Evolutionary conservation across 78 protist genomes (phyloP), one percentile per base, ranked within the genome.

Genomic region (Bodo saltans): DNA sequence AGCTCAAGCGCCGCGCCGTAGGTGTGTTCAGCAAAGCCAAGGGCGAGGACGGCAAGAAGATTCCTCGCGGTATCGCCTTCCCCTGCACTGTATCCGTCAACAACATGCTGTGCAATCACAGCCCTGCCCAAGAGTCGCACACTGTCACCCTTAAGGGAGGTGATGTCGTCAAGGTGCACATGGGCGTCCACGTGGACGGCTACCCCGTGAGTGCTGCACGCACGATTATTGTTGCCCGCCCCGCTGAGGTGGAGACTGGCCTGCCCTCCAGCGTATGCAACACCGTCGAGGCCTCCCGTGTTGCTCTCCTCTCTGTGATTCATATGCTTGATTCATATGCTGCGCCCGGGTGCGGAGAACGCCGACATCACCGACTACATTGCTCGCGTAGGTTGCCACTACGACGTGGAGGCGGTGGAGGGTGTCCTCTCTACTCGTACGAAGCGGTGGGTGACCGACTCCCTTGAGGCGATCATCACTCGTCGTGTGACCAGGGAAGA

Each of bases 131-230:
- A 40, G 88, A 76, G 42, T 42, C 74, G n/a, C 35, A 34, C 30
- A 3, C 4, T 3, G 32, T 42, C 53, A 12, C 28, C 47, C 88
- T 96, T 42, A 52, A 32, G 34, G 81, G 68, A 26, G 97, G 97
- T 68, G 99, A 97, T 75, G 88, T 97, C 34, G 95, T 88, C 81
- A 97, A 97, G 90, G 83, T 96, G 47, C 98, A 97, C 82, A 87
- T 95, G 0, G 98, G 96, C n/a, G 86, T 42, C 39, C 99, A 97
- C 79, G 47, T 97, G 29, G 98, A 95, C 68, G 99, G 98, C 68
- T 95, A 83, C 91, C 53, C 88, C 27, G 90, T 94, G 25, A 67
- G 75, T 3, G 93, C 81, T 0, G 98, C 97, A n/a, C 90, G 85
- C 92, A 95, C 98, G 25, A 29, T 89, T 23, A 89, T 93, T 11